Evolutionary conservation across 164 flowering plant species (phyloP).

Genomic region (Magnolia sinica): DNA sequence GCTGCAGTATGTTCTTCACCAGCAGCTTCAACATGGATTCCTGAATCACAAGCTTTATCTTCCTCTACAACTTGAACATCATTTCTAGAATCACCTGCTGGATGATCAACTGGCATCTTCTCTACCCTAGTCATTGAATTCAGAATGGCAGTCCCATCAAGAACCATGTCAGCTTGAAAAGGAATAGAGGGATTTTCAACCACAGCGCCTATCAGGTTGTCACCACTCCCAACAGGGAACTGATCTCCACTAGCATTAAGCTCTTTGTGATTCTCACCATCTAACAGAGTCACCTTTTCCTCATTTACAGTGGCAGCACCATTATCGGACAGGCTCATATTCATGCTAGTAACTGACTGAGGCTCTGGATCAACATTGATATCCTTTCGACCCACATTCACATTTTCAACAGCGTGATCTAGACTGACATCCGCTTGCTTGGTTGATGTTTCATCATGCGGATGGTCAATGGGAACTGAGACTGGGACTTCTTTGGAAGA

Average conservation of each 20-base stretch:
- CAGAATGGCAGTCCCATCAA: background rate
- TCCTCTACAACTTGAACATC: slow-evolving; percentile 1
- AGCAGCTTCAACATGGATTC: background rate
- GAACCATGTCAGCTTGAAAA: background rate
- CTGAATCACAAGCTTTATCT: background rate
- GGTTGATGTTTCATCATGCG: slow-evolving; percentile 6
- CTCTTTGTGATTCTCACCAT: background rate
- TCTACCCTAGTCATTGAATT: background rate
- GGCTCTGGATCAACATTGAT: slow-evolving; percentile 17
- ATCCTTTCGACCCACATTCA: slow-evolving; percentile 4
- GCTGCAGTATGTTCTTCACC: background rate
- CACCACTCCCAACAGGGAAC: background rate
- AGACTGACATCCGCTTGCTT: slow-evolving; percentile 11
- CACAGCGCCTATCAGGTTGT: slow-evolving; percentile 3
- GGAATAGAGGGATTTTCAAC: background rate
- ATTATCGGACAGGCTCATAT: background rate
- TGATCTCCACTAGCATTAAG: background rate
- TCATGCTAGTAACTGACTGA: slow-evolving; percentile 4
- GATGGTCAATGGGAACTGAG: slow-evolving; percentile 6
- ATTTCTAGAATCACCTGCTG: background rate
- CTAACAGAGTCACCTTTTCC: slow-evolving; percentile 2
- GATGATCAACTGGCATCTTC: background rate
- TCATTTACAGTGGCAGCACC: background rate
- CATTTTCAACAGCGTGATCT: slow-evolving; percentile 4
- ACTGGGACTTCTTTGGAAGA: slow-evolving; percentile 7